Evolutionary conservation across 2,329 filamentous ascomycete species (phyloP).

Genomic region (Colletotrichum neosansevieriae): DNA sequence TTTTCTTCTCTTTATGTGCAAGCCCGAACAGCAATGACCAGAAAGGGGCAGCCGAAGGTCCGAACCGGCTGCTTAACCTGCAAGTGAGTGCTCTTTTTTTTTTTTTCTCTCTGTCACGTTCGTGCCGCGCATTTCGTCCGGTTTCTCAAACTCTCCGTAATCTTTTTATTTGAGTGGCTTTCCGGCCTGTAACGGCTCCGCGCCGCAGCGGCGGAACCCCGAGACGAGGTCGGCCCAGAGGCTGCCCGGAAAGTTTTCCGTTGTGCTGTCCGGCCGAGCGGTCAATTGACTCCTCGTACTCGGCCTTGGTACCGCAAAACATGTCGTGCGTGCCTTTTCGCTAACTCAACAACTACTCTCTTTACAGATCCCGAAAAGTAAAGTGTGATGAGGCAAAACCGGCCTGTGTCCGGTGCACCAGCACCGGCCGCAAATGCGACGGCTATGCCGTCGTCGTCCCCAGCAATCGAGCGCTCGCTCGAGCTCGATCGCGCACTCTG

Average conservation of each 20-base stretch:
- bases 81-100: slow-evolving; percentile 56
- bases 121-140: background rate
- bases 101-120: background rate
- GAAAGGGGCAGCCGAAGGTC: slow-evolving; percentile 50
- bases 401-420: slow-evolving; percentile 63
- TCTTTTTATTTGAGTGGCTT: background rate
- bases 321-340: background rate
- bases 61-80: slow-evolving; percentile 66
- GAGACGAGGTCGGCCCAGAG: slow-evolving; percentile 5
- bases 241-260: background rate
- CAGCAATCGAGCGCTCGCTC: slow-evolving; percentile 36
- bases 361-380: slow-evolving; percentile 62
- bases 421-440: slow-evolving; percentile 68
- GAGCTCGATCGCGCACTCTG: slow-evolving; percentile 34
- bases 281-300: background rate
- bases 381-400: slow-evolving; percentile 70
- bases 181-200: slow-evolving; percentile 2
- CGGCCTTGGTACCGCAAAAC: background rate
- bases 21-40: slow-evolving; percentile 25
- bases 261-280: too few relatives aligned
- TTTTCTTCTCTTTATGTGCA: slow-evolving; percentile 5
- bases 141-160: background rate
- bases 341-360: background rate
- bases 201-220: background rate
- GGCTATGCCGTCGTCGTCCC: slow-evolving; percentile 56